phyloP scores from a whole-genome alignment of 805 yeast species.

The Debaryomyces hansenii region DNA sequence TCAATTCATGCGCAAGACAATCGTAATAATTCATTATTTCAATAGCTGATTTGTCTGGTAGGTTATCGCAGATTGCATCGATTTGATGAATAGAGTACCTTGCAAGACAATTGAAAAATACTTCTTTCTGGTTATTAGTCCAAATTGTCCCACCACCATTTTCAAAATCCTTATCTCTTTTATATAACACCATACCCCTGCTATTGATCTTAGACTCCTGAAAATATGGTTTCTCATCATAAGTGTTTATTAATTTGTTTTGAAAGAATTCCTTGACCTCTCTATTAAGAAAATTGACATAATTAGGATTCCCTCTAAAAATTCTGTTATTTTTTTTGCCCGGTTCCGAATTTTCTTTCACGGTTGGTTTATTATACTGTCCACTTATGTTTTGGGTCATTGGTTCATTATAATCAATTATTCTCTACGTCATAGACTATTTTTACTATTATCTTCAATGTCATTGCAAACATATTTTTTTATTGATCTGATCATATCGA shows the following conservation, averaged over 20 bases:
- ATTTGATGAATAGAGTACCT: slow-evolving; percentile 50
- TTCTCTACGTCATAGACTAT: no score
- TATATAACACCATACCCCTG: slow-evolving; percentile 14
- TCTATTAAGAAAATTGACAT: slow-evolving; percentile 27
- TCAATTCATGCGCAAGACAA: slow-evolving; percentile 29
- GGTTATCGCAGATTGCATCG: slow-evolving; percentile 35
- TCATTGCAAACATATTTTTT: neutral
- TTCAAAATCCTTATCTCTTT: slow-evolving; percentile 2
- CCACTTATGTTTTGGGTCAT: neutral
- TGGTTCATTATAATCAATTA: neutral
- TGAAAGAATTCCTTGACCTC: slow-evolving; percentile 23
- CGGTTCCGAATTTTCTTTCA: neutral
- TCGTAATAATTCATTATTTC: slow-evolving; percentile 50
- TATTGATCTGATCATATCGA: neutral
- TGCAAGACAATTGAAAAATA: slow-evolving; percentile 50
- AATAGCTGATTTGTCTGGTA: slow-evolving; percentile 41
- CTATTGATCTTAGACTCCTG: slow-evolving; percentile 11
- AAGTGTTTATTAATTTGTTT: neutral
- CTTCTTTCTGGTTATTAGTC: slow-evolving; percentile 49
- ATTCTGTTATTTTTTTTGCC: slow-evolving; percentile 8
- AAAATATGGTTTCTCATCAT: slow-evolving; percentile 4
- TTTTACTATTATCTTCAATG: neutral
- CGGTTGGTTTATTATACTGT: slow-evolving; percentile 3
- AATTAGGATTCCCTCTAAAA: slow-evolving; percentile 29
- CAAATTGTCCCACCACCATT: slow-evolving; percentile 36